Conservation (phyloP, 2,329 filamentous ascomycete species). For the Microdochium bolleyi region DNA sequence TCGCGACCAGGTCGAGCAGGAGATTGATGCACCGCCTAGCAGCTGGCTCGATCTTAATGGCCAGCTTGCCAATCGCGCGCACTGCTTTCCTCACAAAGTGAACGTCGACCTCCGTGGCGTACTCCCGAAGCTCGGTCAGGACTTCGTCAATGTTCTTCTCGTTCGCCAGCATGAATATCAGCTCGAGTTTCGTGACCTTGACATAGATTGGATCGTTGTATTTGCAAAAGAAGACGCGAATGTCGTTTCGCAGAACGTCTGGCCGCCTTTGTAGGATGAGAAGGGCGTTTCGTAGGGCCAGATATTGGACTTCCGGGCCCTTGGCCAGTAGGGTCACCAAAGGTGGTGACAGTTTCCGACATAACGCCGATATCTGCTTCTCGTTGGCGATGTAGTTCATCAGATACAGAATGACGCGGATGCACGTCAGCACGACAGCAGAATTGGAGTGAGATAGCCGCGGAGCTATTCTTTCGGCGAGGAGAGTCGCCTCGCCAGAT, state of each 20-base stretch:
- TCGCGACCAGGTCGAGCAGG: constrained; percentile 84
- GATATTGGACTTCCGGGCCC: constrained; percentile 95
- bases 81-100: constrained; percentile 98
- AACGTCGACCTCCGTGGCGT: constrained; percentile 96
- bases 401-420: constrained; percentile 90
- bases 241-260: constrained; percentile 91
- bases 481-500: constrained; percentile 73
- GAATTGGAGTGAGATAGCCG: constrained; percentile 96
- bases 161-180: constrained; percentile 97
- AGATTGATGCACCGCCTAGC: constrained; percentile 88
- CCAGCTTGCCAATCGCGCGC: constrained; percentile 91
- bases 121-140: constrained; percentile 86
- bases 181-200: constrained; percentile 95
- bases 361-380: constrained; percentile 78
- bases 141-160: constrained; percentile 96
- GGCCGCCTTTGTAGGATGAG: constrained; percentile 88
- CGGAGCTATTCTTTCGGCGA: constrained; percentile 92
- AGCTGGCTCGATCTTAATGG: constrained; percentile 97
- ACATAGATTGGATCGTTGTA: constrained; percentile 99
- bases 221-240: constrained; percentile 99
- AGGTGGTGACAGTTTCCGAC: constrained; percentile 88
- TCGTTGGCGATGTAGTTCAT: constrained; percentile 98
- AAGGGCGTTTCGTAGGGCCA: constrained; percentile 87
- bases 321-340: constrained; percentile 93
- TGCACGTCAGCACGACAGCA: constrained; percentile 90